Percentiles rank a stretch among this genome's conserved stretches.
Evolutionary conservation across 192 early-diverging fungal genomes (phyloP).

Genomic region (Neocallimastix lanati): DNA sequence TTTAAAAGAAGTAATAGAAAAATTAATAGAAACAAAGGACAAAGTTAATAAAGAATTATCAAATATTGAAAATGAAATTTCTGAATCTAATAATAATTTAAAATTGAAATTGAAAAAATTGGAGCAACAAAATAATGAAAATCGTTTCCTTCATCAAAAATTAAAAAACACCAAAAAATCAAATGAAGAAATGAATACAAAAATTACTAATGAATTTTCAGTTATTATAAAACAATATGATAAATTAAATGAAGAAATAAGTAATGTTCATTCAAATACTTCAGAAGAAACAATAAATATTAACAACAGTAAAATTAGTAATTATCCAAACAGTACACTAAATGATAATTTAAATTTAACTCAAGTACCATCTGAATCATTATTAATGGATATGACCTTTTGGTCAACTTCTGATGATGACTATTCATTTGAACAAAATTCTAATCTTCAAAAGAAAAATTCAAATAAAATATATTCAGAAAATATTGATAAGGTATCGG

Average conservation of each 20-base stretch:
- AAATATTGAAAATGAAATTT: not conserved
- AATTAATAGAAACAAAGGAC: not conserved
- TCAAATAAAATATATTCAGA: too few relatives aligned
- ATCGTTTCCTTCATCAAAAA: not conserved
- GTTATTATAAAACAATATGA: not conserved
- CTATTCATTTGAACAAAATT: not conserved
- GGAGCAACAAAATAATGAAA: not conserved
- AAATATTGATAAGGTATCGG: too few relatives aligned
- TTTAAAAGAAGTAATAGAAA: not conserved
- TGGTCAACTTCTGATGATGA: not conserved
- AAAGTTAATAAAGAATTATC: not conserved
- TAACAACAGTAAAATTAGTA: too few relatives aligned
- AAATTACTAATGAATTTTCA: not conserved
- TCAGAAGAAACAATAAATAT: not conserved
- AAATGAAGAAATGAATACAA: not conserved
- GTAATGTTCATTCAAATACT: not conserved
- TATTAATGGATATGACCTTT: not conserved
- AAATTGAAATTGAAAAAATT: not conserved
- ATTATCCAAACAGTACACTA: not conserved
- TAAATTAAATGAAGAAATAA: not conserved
- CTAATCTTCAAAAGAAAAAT: not conserved
- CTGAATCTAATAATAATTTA: not conserved
- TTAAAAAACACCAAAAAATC: not conserved
- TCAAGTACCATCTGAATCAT: not conserved
- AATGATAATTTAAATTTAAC: not conserved